phyloP scores from a whole-genome alignment of 352 stramenopile genomes.

The Phytophthora megakarya region DNA sequence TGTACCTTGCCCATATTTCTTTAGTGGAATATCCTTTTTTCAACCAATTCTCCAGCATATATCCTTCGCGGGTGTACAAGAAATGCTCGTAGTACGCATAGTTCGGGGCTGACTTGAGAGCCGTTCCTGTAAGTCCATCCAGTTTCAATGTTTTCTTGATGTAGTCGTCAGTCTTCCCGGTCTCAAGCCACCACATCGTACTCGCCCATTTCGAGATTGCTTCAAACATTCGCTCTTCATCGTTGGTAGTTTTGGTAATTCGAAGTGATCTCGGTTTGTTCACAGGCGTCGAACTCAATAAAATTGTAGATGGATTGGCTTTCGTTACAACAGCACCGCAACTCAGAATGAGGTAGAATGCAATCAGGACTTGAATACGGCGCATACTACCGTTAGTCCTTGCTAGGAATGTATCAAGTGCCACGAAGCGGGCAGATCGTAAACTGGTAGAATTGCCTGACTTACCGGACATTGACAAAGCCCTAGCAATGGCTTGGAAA shows the following conservation, averaged over 20 bases:
- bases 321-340: background rate
- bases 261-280: slow-evolving; percentile 4
- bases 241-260: background rate
- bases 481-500: background rate
- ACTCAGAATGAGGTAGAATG: background rate
- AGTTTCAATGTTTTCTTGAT: slow-evolving; percentile 10
- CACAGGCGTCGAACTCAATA: background rate
- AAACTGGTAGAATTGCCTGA: background rate
- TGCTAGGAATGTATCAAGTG: background rate
- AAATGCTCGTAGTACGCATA: slow-evolving; percentile 20
- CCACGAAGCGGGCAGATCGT: background rate
- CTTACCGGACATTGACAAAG: background rate
- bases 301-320: background rate
- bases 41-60: background rate
- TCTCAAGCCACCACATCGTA: slow-evolving; percentile 4
- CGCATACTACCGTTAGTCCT: too few species aligned
- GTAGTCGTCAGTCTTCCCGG: background rate
- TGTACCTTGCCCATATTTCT: slow-evolving; percentile 1
- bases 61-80: slow-evolving; percentile 1
- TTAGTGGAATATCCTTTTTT: background rate
- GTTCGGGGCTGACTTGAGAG: slow-evolving; percentile 17
- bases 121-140: background rate
- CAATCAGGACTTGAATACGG: background rate
- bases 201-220: background rate
- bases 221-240: slow-evolving; percentile 6